Evolutionary conservation across 352 stramenopile species (phyloP).

Genomic region (Globisporangium spiculum): DNA sequence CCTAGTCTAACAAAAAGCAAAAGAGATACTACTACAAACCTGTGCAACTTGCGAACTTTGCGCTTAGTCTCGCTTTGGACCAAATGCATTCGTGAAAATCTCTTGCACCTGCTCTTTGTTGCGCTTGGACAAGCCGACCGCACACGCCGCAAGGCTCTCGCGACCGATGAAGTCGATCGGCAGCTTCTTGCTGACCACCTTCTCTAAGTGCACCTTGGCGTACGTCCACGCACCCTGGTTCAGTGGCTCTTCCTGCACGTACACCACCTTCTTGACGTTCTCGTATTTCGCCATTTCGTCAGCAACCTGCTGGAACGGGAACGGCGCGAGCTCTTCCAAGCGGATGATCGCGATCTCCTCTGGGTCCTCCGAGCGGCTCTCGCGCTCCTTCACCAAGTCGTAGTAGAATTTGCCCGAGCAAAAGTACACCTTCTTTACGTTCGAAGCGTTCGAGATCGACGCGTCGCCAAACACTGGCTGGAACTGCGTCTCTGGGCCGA

Average conservation of each 20-base stretch:
- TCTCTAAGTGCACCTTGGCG: constrained; percentile 65
- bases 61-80: constrained; percentile 15
- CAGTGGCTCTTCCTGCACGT: constrained; percentile 79
- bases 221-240: constrained; percentile 84
- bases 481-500: constrained; percentile 58
- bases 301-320: constrained; percentile 71
- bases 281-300: constrained; percentile 52
- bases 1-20: neutral
- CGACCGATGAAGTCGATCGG: constrained; percentile 72
- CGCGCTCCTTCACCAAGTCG: constrained; percentile 69
- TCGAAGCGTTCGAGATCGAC: constrained; percentile 36
- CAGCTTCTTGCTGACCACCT: constrained; percentile 56
- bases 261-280: constrained; percentile 68
- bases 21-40: constrained; percentile 7
- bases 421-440: constrained; percentile 73
- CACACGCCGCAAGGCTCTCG: constrained; percentile 64
- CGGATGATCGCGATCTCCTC: constrained; percentile 67
- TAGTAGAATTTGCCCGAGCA: constrained; percentile 88
- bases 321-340: constrained; percentile 83
- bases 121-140: constrained; percentile 70
- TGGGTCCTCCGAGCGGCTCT: constrained; percentile 35
- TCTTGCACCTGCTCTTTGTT: constrained; percentile 61
- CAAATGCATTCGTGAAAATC: constrained; percentile 67
- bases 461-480: constrained; percentile 63
- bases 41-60: constrained; percentile 1